Conservation (phyloP, 495 filamentous ascomycete species). For the Penicillium atrosanguineum region DNA sequence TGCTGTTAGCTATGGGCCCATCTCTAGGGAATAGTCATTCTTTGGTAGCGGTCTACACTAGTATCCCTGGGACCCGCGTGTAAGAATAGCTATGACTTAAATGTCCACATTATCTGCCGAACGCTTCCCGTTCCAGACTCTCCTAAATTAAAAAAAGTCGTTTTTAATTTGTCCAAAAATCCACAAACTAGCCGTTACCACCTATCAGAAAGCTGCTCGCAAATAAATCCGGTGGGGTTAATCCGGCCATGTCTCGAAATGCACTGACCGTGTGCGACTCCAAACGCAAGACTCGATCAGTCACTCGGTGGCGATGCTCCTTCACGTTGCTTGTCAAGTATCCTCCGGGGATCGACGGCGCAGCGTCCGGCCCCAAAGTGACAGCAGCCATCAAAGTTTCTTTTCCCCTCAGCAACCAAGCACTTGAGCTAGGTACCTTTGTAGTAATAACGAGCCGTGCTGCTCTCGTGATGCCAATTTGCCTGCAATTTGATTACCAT, state of each 20-base stretch:
- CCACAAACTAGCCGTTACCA: constrained; percentile 6
- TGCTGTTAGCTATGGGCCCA: not conserved
- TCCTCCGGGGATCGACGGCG: constrained; percentile 34
- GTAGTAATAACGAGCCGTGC: not conserved
- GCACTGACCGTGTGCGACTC: constrained; percentile 29
- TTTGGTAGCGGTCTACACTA: not conserved
- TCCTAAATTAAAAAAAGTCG: constrained; percentile 4
- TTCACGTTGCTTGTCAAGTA: constrained; percentile 21
- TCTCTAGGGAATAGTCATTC: not conserved
- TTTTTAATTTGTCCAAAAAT: constrained; percentile 10
- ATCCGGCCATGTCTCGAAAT: constrained; percentile 24
- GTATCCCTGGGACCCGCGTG: not conserved
- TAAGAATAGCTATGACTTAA: not conserved
- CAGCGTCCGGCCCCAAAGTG: constrained; percentile 28
- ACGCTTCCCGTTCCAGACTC: constrained; percentile 22
- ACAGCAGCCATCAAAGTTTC: constrained; percentile 22
- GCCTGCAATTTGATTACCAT: not conserved
- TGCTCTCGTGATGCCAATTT: not conserved
- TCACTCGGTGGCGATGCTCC: constrained; percentile 7
- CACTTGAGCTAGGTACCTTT: not conserved
- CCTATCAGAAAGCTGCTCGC: constrained; percentile 16
- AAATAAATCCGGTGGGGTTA: constrained; percentile 20
- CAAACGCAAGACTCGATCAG: constrained; percentile 20
- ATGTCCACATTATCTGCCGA: constrained; percentile 23
- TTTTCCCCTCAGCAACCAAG: not conserved